Percentiles rank a stretch among this genome's conserved stretches.
Evolutionary conservation across 106 monocot species (phyloP).

Genomic region (Phalaenopsis aphrodite): DNA sequence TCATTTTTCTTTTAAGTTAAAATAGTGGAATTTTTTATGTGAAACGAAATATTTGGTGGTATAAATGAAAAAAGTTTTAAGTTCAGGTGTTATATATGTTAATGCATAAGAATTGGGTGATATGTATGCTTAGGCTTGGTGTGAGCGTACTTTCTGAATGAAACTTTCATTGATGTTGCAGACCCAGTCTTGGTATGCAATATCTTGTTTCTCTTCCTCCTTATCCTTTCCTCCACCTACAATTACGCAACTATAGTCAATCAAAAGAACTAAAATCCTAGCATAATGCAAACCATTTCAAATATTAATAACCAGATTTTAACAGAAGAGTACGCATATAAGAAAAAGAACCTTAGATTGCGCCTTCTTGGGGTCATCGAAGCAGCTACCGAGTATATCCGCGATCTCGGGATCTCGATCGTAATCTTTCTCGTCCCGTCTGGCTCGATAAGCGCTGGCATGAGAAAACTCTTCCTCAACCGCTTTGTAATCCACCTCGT

Average conservation of each 20-base stretch:
- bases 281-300: neutral
- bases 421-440: constrained; percentile 43
- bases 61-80: no score
- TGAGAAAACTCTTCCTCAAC: constrained; percentile 15
- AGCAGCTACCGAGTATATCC: constrained; percentile 69
- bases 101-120: no score
- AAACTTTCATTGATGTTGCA: constrained; percentile 53
- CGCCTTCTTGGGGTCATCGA: constrained; percentile 84
- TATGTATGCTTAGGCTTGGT: neutral
- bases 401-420: constrained; percentile 82
- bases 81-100: no score
- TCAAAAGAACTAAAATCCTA: neutral
- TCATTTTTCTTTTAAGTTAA: no score
- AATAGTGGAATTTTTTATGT: no score
- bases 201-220: constrained; percentile 80
- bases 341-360: constrained; percentile 33
- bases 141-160: constrained; percentile 64
- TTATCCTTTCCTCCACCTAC: constrained; percentile 85
- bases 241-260: constrained; percentile 2
- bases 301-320: neutral
- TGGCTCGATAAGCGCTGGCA: constrained; percentile 20
- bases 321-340: neutral
- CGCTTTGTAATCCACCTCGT: constrained; percentile 7
- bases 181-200: constrained; percentile 81
- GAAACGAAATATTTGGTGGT: no score